phyloP scores from a whole-genome alignment of 306 rosid genomes.

The Fragaria vesca region DNA sequence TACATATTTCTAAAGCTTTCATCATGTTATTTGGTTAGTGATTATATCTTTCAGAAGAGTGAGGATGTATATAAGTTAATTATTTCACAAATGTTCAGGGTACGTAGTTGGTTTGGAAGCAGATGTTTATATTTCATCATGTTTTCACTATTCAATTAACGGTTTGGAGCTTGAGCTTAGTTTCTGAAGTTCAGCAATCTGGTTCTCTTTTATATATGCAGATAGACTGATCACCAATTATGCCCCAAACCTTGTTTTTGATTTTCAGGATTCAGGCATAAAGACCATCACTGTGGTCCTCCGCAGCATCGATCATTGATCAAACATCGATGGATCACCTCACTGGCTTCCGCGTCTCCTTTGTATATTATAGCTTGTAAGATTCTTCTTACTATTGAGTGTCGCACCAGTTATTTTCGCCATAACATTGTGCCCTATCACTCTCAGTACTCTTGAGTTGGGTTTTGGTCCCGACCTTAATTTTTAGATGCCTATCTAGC shows the following conservation, averaged over 20 bases:
- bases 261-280: neutral
- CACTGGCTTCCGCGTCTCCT: constrained; percentile 16
- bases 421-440: constrained; percentile 40
- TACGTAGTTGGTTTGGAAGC: neutral
- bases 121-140: neutral
- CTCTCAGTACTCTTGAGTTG: constrained; percentile 44
- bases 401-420: constrained; percentile 21
- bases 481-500: constrained; percentile 32
- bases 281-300: neutral
- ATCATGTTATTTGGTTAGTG: neutral
- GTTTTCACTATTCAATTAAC: neutral
- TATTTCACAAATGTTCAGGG: neutral
- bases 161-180: neutral
- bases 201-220: neutral
- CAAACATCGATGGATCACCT: neutral
- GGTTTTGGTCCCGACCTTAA: constrained; percentile 45
- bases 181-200: neutral
- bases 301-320: neutral
- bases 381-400: neutral
- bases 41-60: neutral
- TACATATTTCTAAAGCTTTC: neutral
- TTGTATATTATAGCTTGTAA: neutral
- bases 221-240: no score
- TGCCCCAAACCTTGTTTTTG: neutral
- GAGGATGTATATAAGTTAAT: no score